Conservation (phyloP, 1,284 basidiomycete genomes). For the Salmacisia buchloeana region DNA sequence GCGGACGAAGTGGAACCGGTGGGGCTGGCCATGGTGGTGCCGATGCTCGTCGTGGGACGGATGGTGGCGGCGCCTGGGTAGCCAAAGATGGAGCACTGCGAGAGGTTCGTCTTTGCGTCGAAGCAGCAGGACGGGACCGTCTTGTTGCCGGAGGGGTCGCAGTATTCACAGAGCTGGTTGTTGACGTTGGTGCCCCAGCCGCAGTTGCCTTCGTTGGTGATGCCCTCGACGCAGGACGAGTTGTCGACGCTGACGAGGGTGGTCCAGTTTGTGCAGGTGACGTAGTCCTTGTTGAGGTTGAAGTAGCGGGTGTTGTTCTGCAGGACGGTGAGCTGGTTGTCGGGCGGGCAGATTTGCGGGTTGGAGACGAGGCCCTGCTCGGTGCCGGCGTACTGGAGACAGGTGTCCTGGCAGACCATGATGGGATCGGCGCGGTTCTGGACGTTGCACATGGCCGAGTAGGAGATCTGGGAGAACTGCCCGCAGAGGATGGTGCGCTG, state of each 20-base stretch:
- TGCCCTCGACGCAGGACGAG: constrained; percentile 51
- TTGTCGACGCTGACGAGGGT: constrained; percentile 51
- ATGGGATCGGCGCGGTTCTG: constrained; percentile 22
- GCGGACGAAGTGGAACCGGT: constrained; percentile 15
- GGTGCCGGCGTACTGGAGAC: constrained; percentile 29
- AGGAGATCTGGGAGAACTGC: constrained; percentile 37
- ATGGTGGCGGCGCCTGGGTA: constrained; percentile 35
- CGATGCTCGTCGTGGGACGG: constrained; percentile 26
- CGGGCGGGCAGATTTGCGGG: constrained; percentile 34
- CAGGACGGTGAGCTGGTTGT: constrained; percentile 29
- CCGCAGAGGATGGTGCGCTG: constrained; percentile 43
- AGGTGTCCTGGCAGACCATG: constrained; percentile 46
- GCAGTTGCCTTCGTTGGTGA: constrained; percentile 53
- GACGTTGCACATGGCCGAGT: constrained; percentile 35
- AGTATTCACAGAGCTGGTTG: constrained; percentile 52
- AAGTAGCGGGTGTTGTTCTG: constrained; percentile 35
- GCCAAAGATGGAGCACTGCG: constrained; percentile 32
- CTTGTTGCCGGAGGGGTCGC: constrained; percentile 38
- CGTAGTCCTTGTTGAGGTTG: constrained; percentile 51
- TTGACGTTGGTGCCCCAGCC: constrained; percentile 51
- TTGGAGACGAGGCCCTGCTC: constrained; percentile 37
- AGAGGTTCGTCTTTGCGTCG: constrained; percentile 33
- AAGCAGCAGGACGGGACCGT: constrained; percentile 35
- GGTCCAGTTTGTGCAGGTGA: constrained; percentile 50
- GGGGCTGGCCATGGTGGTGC: constrained; percentile 20